These are phyloP conservation scores for Aspergillus glaucus DNA, from an alignment of 2,329 filamentous ascomycete genomes.

Conservation along the genomic window DNA sequence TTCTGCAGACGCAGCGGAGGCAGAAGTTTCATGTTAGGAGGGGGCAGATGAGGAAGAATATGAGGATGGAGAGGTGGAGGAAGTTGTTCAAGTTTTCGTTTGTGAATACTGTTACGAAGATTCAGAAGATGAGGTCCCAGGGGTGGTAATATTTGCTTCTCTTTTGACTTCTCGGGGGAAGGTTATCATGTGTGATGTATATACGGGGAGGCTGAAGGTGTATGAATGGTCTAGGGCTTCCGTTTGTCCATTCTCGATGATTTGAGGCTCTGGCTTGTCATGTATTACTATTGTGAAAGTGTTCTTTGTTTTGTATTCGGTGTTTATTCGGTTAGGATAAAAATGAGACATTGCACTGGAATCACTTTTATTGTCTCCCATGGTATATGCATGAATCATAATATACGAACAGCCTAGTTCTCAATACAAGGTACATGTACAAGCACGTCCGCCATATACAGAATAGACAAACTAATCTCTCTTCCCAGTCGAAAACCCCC, in stretches of 20 bases:
- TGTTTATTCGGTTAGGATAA: conserved; percentile 4
- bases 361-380: conserved; percentile 12
- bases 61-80: conserved; percentile 36
- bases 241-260: background rate
- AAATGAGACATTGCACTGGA: conserved; percentile 5
- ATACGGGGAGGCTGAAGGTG: background rate
- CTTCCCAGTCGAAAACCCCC: conserved; percentile 36
- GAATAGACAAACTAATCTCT: conserved; percentile 28
- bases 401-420: background rate
- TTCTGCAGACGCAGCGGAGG: conserved; percentile 22
- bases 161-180: no score
- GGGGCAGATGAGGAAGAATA: conserved; percentile 37
- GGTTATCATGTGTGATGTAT: background rate
- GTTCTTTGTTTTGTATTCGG: conserved; percentile 12
- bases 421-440: conserved; percentile 5
- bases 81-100: conserved; percentile 41
- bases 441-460: conserved; percentile 2
- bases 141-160: conserved; percentile 32
- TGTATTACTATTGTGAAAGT: conserved; percentile 8
- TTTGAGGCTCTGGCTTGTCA: background rate
- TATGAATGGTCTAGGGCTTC: background rate
- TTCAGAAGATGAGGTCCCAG: conserved; percentile 40
- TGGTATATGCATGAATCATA: no score
- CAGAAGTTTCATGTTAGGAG: conserved; percentile 39
- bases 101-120: conserved; percentile 34